These are phyloP conservation scores for Vitis rupestris DNA, from an alignment of 164 flowering plant species.

Conservation along the genomic window DNA sequence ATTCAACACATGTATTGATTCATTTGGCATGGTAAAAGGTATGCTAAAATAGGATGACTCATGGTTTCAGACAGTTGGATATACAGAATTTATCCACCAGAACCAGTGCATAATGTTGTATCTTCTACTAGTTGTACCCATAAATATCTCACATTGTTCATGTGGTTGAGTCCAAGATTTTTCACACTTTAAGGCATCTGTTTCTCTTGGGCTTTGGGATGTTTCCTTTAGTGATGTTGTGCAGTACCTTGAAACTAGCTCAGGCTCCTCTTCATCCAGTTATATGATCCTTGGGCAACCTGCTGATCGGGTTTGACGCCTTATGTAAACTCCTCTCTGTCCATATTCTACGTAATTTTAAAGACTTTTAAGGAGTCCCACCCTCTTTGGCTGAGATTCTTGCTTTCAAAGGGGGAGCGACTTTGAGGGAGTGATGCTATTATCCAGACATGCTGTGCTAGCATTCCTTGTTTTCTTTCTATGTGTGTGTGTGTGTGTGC, in stretches of 20 bases:
- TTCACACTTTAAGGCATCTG: neutral
- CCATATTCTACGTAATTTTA: too few relatives aligned
- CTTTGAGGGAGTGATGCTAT: too few relatives aligned
- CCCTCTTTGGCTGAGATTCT: too few relatives aligned
- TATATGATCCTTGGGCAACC: neutral
- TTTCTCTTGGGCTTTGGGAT: neutral
- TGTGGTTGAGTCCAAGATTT: neutral
- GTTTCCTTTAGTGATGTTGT: neutral
- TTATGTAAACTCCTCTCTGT: too few relatives aligned
- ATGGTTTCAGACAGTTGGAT: neutral
- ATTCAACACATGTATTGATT: neutral
- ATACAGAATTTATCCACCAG: neutral
- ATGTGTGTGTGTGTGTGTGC: too few relatives aligned
- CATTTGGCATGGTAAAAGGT: neutral
- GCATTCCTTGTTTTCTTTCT: too few relatives aligned
- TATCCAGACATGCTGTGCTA: too few relatives aligned
- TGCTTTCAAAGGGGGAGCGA: neutral
- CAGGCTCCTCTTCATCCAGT: neutral
- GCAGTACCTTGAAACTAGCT: neutral
- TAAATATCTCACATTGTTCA: neutral
- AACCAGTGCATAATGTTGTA: neutral
- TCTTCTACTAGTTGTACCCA: neutral
- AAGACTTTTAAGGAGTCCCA: too few relatives aligned
- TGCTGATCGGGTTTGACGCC: too few relatives aligned
- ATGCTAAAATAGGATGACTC: neutral